Evolutionary conservation across 352 stramenopile genomes (phyloP), one percentile per base, ranked within the genome.

Genomic region (Globisporangium carolinianum): DNA sequence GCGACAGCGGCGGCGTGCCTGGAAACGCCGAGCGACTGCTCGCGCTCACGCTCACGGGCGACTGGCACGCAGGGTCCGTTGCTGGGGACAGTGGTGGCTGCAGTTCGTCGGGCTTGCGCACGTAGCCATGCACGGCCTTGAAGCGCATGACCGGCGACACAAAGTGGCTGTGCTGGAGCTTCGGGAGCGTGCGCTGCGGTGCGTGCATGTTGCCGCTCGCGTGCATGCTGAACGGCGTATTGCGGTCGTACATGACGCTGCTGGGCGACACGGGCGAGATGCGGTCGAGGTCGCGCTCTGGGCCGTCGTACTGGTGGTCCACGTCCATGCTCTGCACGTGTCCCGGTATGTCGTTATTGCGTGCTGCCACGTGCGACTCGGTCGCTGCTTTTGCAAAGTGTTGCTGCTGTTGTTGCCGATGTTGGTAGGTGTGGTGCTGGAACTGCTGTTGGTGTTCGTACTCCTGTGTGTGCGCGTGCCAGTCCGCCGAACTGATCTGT

Each of bases 121-220:
- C 81, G 61, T 79, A 86, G 24, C 77, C 80, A 11, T 87, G 73
- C 41, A 68, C 68, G 47, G 85, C 73, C 56, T 85, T 86, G 60
- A 90, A 90, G 5, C 80, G 73, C 57, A 64, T 81, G 9, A 86
- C 48, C 17, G 73, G 75, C 53, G 77, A 82, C 50, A 45, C 38
- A 56, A 79, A 72, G 51, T 79, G 69, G 52, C 68, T 84, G 6
- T 51, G 24, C 24, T 32, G 53, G 32, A 83, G 61, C 38, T 69
- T 57, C 7, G 62, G 62, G 36, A 75, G 55, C 24, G 53, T 50
- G 1, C 37, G 51, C 14, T 58, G 42, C 5, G 2, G 51, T 6
- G 46, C 49, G 11, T 52, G 58, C 9, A 51, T 50, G 7, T 52
- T 51, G 6, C 47, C 6, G 41, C 9, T 43, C 6, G 32, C 42